Conservation (phyloP, 169 alveolate genomes). For the Perkinsus olseni region DNA sequence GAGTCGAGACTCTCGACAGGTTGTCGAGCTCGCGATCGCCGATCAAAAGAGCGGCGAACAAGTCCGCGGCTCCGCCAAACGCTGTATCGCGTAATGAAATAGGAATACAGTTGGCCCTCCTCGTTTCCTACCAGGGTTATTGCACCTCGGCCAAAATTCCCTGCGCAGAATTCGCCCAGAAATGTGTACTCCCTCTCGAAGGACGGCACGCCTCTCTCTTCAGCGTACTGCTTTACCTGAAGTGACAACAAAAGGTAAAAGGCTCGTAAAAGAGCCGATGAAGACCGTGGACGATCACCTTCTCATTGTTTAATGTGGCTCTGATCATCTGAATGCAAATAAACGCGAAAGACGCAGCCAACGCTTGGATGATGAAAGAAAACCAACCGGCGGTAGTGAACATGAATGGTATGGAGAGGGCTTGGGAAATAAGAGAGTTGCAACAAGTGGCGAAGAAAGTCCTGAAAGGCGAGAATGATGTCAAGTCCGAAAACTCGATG, state of each 20-base stretch:
- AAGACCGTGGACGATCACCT: no score
- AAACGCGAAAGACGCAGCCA: background rate
- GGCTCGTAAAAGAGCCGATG: background rate
- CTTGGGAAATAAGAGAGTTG: background rate
- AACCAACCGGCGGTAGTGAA: background rate
- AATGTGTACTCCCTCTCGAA: background rate
- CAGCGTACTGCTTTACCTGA: background rate
- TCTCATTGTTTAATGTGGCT: background rate
- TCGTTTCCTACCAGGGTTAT: background rate
- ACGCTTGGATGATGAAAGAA: background rate
- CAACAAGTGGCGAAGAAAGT: background rate
- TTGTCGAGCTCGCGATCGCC: no score
- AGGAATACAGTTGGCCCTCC: no score
- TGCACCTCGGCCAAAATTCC: background rate
- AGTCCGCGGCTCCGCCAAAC: background rate
- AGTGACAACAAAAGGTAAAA: background rate
- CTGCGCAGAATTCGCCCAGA: background rate
- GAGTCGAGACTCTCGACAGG: no score
- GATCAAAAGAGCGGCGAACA: background rate
- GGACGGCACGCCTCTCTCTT: background rate
- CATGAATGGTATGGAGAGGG: background rate
- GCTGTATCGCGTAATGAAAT: background rate
- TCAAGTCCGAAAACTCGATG: background rate
- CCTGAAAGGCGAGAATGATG: background rate
- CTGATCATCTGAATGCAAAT: background rate